Evolutionary conservation across 2,329 filamentous ascomycete species (phyloP), one percentile per base, ranked within the genome.

Genomic region (Coniella vitis): DNA sequence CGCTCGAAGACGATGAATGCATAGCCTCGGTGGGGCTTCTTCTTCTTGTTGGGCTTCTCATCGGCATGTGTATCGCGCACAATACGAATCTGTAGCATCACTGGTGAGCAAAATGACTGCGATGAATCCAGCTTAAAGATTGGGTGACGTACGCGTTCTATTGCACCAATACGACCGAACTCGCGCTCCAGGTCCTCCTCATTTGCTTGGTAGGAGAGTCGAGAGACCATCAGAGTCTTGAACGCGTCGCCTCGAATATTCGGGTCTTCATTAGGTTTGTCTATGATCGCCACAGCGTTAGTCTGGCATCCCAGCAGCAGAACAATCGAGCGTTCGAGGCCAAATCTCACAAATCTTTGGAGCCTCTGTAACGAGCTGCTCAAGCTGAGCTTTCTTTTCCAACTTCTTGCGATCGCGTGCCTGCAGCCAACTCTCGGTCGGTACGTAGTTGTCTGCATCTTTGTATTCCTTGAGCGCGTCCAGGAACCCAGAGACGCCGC

Each of bases 1-100:
- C 88, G 85, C 69, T 97, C 91, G 65, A 91, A 98, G 47, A 97
- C 88, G 58, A 98, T 86, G 64, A 98, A 98, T 54, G 89, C 93
- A 68, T 98, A 98, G 54, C 93, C 93, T 61, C 85, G 79, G 63
- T 94, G 87, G 44, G 84, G 72, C 71, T 90, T 90, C 63, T 85
- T 85, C 64, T 87, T 84, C 70, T 90, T 89, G 61, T 84, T 86
- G 49, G 76, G 80, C 66, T 77, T 85, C 62, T 79, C 79, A 58
- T 77, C 70, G 53, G 81, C 77, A 58, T 87, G 81, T 4, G 82
- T 84, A 64, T 95, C 86, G 60, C 81, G 81, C 58, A 96, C 81
- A 59, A 95, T 88, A 54, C 91, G 88, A 61, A 95, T 95, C 87
- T 93, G 57, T 31, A 41, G n/a, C 9, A 41, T 5, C 20, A 12